Evolutionary conservation across 2,329 filamentous ascomycete genomes (phyloP).

Genomic region (Capronia americana): DNA sequence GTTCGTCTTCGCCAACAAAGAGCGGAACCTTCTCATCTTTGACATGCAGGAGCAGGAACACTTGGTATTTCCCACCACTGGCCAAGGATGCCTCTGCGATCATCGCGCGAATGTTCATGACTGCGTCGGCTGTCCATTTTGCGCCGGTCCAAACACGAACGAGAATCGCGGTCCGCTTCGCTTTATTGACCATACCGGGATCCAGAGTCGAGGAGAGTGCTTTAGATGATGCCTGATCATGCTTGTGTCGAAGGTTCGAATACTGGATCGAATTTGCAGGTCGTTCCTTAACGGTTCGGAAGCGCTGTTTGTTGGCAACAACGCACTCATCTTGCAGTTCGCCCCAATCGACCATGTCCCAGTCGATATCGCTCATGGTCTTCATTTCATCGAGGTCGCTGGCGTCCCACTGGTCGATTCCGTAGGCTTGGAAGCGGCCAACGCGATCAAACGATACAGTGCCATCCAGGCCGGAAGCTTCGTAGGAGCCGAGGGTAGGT

Average conservation of each 20-base stretch:
- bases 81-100: conserved; percentile 81
- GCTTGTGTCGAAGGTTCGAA: conserved; percentile 41
- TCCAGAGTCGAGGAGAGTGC: conserved; percentile 34
- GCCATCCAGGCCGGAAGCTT: conserved; percentile 65
- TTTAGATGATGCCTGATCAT: conserved; percentile 33
- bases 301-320: conserved; percentile 70
- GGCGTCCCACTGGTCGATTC: conserved; percentile 44
- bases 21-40: conserved; percentile 73
- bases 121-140: conserved; percentile 77
- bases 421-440: conserved; percentile 69
- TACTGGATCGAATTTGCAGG: conserved; percentile 41
- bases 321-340: conserved; percentile 71
- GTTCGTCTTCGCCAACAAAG: conserved; percentile 73
- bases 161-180: conserved; percentile 73
- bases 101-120: conserved; percentile 81
- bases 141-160: conserved; percentile 84
- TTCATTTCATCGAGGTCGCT: conserved; percentile 41
- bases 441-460: conserved; percentile 73
- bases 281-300: conserved; percentile 37
- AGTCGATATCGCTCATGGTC: conserved; percentile 49
- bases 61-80: conserved; percentile 84
- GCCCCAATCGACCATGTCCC: conserved; percentile 74
- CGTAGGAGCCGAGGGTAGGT: conserved; percentile 65
- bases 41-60: conserved; percentile 81
- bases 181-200: conserved; percentile 38